Conservation (phyloP, 1,284 basidiomycete genomes). For the Athelia psychrophila region DNA sequence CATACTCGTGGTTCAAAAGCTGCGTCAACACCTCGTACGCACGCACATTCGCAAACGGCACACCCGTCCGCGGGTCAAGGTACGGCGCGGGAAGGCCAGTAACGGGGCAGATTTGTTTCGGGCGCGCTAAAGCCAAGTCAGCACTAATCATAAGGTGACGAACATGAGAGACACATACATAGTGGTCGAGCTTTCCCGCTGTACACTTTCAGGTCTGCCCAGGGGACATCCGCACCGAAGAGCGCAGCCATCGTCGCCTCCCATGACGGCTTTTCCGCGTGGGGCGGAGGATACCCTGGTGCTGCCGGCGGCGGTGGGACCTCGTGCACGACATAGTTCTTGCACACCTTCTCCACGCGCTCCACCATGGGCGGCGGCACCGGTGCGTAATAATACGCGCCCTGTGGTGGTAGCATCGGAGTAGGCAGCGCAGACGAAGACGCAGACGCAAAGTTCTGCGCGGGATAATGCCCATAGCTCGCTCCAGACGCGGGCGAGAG, state of each 20-base stretch:
- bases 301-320: conserved; percentile 13
- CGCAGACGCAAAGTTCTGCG: not conserved
- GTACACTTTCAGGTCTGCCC: conserved; percentile 67
- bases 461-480: not conserved
- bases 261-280: conserved; percentile 50
- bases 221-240: conserved; percentile 73
- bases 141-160: conserved; percentile 3
- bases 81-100: conserved; percentile 68
- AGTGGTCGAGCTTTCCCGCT: conserved; percentile 57
- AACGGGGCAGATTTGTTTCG: conserved; percentile 58
- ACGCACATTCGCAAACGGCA: conserved; percentile 67
- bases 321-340: conserved; percentile 68
- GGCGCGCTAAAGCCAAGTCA: conserved; percentile 45
- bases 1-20: conserved; percentile 60
- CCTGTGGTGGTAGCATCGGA: too few relatives aligned
- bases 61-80: conserved; percentile 71
- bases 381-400: not conserved
- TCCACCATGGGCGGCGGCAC: conserved; percentile 22
- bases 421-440: not conserved
- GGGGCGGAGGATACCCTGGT: too few relatives aligned
- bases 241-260: conserved; percentile 70
- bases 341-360: conserved; percentile 45
- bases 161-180: conserved; percentile 35
- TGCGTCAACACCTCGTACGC: conserved; percentile 63
- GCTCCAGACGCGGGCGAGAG: conserved; percentile 1